Percentiles rank a stretch among this genome's conserved stretches.
Conservation (phyloP, 352 stramenopile species). For the Pythium brassicae region DNA sequence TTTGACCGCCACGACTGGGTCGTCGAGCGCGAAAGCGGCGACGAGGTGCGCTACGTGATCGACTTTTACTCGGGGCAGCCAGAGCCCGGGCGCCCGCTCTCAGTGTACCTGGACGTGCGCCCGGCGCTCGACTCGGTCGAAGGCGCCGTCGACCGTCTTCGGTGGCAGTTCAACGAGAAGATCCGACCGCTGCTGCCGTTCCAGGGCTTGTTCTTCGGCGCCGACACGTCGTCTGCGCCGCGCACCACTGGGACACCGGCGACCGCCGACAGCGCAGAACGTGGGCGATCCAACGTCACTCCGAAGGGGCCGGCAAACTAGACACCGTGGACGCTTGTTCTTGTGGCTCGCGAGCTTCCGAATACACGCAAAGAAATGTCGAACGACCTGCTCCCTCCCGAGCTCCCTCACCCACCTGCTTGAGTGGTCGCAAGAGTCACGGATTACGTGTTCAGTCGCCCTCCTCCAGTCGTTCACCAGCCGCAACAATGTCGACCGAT, state of each 20-base stretch:
- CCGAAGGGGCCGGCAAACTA: constrained; percentile 14
- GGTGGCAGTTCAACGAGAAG: constrained; percentile 80
- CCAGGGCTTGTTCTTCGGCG: constrained; percentile 42
- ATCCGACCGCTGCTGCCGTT: constrained; percentile 71
- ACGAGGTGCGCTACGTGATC: constrained; percentile 97
- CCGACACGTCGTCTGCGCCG: constrained; percentile 6
- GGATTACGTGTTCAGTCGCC: neutral
- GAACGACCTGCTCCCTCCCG: too few species aligned
- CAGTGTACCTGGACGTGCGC: constrained; percentile 95
- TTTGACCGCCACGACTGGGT: constrained; percentile 99
- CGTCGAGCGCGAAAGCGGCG: constrained; percentile 82
- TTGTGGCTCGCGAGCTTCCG: neutral
- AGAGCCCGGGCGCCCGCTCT: constrained; percentile 70
- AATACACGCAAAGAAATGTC: too few species aligned
- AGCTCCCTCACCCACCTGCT: too few species aligned
- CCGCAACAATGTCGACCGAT: constrained; percentile 47
- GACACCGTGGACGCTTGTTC: neutral
- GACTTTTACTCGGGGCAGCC: constrained; percentile 98
- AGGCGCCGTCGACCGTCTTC: constrained; percentile 65
- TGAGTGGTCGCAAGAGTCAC: neutral
- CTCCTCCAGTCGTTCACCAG: too few species aligned
- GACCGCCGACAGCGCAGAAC: neutral
- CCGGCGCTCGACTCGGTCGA: constrained; percentile 92
- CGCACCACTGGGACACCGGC: neutral
- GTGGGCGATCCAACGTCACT: constrained; percentile 27